Conservation (phyloP, 768 basidiomycete genomes). For the Sarcomyxa edulis region DNA sequence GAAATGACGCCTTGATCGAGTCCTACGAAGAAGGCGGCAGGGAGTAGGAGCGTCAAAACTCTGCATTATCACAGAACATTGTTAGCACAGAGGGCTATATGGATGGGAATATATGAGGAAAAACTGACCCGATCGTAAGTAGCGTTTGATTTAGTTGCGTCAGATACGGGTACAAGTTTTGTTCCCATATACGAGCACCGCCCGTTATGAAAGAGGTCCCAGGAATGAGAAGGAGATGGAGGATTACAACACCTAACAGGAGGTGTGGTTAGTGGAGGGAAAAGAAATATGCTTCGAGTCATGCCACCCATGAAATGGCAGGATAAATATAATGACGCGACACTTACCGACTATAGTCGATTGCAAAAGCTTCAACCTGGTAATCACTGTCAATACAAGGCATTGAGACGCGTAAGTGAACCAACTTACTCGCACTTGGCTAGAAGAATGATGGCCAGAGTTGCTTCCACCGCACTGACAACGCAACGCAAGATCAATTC, state of each 20-base stretch:
- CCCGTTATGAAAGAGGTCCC: conserved; percentile 69
- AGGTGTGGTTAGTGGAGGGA: not conserved
- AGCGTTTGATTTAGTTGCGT: conserved; percentile 67
- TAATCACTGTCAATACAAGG: not conserved
- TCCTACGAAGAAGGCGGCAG: conserved; percentile 65
- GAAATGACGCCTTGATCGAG: conserved; percentile 29
- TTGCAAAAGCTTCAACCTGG: conserved; percentile 60
- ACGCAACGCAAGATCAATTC: conserved; percentile 3
- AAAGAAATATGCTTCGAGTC: conserved; percentile 3
- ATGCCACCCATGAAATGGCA: conserved; percentile 60
- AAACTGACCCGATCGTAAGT: conserved; percentile 54
- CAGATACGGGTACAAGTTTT: conserved; percentile 61
- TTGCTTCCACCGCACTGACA: conserved; percentile 62
- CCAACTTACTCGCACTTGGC: conserved; percentile 62
- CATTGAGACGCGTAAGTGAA: not conserved
- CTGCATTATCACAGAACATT: conserved; percentile 22
- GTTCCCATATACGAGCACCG: conserved; percentile 61
- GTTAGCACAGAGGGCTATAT: not conserved
- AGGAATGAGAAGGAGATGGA: conserved; percentile 68
- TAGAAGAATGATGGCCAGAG: conserved; percentile 65
- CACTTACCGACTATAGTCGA: conserved; percentile 60
- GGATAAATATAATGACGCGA: not conserved
- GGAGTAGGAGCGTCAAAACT: conserved; percentile 57
- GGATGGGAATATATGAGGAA: not conserved
- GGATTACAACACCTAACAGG: conserved; percentile 56